Base-by-base conservation (phyloP, 2,329 filamentous ascomycete genomes). In the Pseudogymnoascus sp. region DNA sequence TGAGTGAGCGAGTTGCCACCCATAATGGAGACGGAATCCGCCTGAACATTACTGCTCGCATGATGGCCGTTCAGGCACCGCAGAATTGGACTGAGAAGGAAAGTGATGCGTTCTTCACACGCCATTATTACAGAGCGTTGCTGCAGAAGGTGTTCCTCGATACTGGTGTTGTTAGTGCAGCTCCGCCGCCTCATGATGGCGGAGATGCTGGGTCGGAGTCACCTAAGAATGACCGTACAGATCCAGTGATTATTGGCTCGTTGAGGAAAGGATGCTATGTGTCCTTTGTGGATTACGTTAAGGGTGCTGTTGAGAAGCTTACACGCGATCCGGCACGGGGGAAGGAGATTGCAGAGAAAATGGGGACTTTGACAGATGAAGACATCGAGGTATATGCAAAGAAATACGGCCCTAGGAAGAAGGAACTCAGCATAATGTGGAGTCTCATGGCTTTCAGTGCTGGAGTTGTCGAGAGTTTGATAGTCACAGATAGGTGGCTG, bases 31-130 rank as follows among this genome's bases (percentile, higher is more conserved):
- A 75, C 23, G 91, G 92, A 2, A 81, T 97, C 56, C 84, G 90
- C 23, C 81, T 97, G 63, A 97, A 99, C 75, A 96, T 97, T 72
- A 99, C 95, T 3, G 92, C 95, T 0, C 86, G 95, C 49, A 96
- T 96, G 89, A 97, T 97, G 93, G 93, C 93, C 2, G 93, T 96
- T 60, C 95, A 99, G 77, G 95, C 95, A 6, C 93, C 95, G 1
- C 82, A 87, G 65, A 99, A 99, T 77, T 99, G 95, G 95, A 89
- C 89, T 1, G 79, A 81, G 23, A 79, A 82, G 28, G 93, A 96
- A 65, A 96, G 90, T 73, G 88, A 92, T 61, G 82, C 80, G 6
- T 99, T 97, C 77, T 97, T 99, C 78, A 91, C 87, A 0, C 84
- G 93, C 0, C 95, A 99, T 75, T 96, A 95, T 76, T 99, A 89